Base-by-base conservation (phyloP, 1,284 basidiomycete genomes). In the Trametes pubescens region DNA sequence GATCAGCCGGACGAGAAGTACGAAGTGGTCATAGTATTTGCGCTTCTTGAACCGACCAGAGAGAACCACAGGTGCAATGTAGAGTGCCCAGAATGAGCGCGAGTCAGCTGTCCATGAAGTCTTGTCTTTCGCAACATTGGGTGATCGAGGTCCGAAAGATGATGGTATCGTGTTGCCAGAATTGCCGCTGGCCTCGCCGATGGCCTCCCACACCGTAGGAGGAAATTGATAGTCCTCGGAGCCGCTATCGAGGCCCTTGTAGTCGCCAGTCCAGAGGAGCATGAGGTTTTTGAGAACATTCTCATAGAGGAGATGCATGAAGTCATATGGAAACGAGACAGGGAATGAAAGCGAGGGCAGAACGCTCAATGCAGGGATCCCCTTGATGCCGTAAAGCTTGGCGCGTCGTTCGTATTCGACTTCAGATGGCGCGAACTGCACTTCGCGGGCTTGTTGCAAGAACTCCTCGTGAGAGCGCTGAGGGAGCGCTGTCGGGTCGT, bases 251-350 rank as follows among this genome's bases (percentile, higher is more conserved):
- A 82, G 71, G 18, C 68, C 77, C 61, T 82, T 83, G 73, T 74
- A 83, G 0, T 70, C 59, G 0, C 78, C 77, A 0, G 76, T 80
- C 79, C 81, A 84, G 9, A 77, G 72, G 0, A 69, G 60, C 48
- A 81, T 69, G 0, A 84, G 73, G 55, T 81, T 81, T 43, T 71
- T 71, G 44, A 83, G 59, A 0, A 78, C 32, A 56, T 83, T 83
- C 64, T 81, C 79, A 67, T 69, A 80, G 9, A 83, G 70, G 0
- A 83, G 73, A 58, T 84, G 81, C 82, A 84, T 84, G 67, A 83
- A 82, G 62, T 84, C 79, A 60, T 76, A 78, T 0, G 79, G 81
- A 56, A 83, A 83, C 0, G 79, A 82, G 0, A 26, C 0, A 0
- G 82, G 80, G 52, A 82, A 81, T 0, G 64, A 65, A 0, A 84